Percentiles rank a stretch among this genome's conserved stretches.
Conservation (phyloP, 495 filamentous ascomycete species). For the Melanomma pulvis-pyrius region DNA sequence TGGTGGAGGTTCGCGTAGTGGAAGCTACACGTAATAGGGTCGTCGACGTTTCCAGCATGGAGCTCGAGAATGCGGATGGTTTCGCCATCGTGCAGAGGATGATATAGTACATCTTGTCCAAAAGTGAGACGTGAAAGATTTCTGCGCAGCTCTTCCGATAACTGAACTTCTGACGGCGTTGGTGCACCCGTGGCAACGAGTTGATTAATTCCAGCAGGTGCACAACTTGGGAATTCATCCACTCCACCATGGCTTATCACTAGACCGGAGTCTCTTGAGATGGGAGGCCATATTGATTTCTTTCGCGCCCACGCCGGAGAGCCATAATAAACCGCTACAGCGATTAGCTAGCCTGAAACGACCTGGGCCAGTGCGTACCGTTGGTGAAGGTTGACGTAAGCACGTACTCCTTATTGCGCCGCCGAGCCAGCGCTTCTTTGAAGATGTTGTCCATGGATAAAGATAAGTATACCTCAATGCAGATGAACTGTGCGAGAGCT, state of each 20-base stretch:
- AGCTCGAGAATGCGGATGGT: conserved; percentile 1
- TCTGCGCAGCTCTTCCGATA: neutral
- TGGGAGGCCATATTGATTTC: neutral
- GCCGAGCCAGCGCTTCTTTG: neutral
- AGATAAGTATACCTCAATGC: too few relatives aligned
- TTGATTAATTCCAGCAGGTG: too few relatives aligned
- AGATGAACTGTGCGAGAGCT: too few relatives aligned
- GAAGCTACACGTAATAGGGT: neutral
- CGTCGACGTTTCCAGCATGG: neutral
- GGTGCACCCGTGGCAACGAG: too few relatives aligned
- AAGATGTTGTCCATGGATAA: neutral
- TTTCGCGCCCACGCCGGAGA: neutral
- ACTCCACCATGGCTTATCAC: neutral
- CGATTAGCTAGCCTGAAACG: conserved; percentile 1
- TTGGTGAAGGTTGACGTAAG: neutral
- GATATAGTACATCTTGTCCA: neutral
- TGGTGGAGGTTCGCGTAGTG: neutral
- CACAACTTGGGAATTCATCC: neutral
- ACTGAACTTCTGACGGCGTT: neutral
- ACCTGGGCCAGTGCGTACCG: neutral
- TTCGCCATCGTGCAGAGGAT: neutral
- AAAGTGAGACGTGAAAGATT: neutral
- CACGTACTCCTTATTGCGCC: neutral
- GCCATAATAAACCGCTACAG: conserved; percentile 13
- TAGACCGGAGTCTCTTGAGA: neutral